phyloP scores from a whole-genome alignment of 1,284 basidiomycete genomes.

The Microbotryum intermedium region DNA sequence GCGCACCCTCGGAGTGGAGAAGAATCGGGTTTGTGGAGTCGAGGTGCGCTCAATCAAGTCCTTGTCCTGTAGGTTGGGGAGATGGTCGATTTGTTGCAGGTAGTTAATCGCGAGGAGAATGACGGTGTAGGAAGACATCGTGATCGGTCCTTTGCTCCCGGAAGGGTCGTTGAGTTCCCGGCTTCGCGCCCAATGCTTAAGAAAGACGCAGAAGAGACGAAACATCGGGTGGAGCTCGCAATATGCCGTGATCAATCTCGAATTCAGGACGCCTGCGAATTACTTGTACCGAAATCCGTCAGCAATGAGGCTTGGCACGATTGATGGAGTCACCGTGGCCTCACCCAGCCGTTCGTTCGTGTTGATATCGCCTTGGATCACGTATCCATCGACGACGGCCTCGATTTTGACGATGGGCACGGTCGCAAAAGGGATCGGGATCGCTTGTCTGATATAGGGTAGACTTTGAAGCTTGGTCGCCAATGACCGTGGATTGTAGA shows the following conservation, averaged over 20 bases:
- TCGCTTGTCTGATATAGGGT: slow-evolving; percentile 9
- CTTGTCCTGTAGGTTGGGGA: slow-evolving; percentile 39
- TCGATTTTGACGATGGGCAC: slow-evolving; percentile 34
- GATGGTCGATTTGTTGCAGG: slow-evolving; percentile 33
- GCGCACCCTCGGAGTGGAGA: slow-evolving; percentile 19
- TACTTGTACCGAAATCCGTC: background rate
- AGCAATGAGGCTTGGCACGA: background rate
- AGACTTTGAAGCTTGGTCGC: slow-evolving; percentile 13
- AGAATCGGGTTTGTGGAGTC: slow-evolving; percentile 27
- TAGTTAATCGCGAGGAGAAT: slow-evolving; percentile 35
- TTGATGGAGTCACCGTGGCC: background rate
- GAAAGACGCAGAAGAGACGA: slow-evolving; percentile 31
- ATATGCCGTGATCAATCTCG: slow-evolving; percentile 31
- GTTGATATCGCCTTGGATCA: slow-evolving; percentile 33
- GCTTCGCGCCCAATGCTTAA: slow-evolving; percentile 34
- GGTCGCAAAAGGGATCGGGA: slow-evolving; percentile 7
- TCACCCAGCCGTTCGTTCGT: slow-evolving; percentile 25
- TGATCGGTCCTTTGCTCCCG: slow-evolving; percentile 21
- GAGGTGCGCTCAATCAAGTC: slow-evolving; percentile 26
- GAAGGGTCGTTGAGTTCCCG: slow-evolving; percentile 33
- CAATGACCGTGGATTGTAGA: slow-evolving; percentile 25
- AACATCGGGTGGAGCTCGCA: slow-evolving; percentile 27
- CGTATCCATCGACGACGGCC: slow-evolving; percentile 22
- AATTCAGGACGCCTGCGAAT: slow-evolving; percentile 27
- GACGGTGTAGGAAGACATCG: slow-evolving; percentile 33